Percentiles rank a stretch among this genome's conserved stretches.
Evolutionary conservation across 169 alveolate genomes (phyloP).

Genomic region (Plasmodium vivax): DNA sequence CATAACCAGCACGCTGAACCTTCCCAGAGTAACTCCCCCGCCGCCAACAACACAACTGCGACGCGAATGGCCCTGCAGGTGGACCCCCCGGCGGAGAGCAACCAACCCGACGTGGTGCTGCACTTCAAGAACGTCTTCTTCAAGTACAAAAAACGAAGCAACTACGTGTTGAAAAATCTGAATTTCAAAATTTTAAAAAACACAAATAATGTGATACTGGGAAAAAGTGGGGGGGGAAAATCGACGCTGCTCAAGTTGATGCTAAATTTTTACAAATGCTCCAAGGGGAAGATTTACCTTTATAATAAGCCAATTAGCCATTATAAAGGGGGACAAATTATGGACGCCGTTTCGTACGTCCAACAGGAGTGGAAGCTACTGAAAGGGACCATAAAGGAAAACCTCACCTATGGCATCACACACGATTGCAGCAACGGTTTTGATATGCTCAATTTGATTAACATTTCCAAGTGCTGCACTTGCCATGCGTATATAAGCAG

Average conservation of each 20-base stretch:
- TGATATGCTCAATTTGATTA: constrained; percentile 45
- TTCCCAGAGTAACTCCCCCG: background rate
- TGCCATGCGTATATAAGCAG: constrained; percentile 57
- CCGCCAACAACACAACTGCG: background rate
- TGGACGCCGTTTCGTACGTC: constrained; percentile 25
- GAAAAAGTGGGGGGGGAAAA: constrained; percentile 65
- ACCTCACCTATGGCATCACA: constrained; percentile 21
- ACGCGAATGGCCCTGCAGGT: background rate
- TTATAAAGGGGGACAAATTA: constrained; percentile 16
- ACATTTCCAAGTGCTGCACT: constrained; percentile 48
- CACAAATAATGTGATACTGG: constrained; percentile 39
- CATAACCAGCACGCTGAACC: background rate
- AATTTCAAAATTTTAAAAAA: constrained; percentile 36
- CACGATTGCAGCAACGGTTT: constrained; percentile 8
- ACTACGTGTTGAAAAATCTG: constrained; percentile 40
- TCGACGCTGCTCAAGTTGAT: constrained; percentile 37
- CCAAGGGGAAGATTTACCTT: constrained; percentile 44
- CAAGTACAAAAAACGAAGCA: background rate
- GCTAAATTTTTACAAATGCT: constrained; percentile 40
- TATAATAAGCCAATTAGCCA: constrained; percentile 28
- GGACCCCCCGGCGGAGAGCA: background rate
- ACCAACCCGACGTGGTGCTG: background rate
- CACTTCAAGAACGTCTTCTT: constrained; percentile 20
- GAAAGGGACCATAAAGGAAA: constrained; percentile 47
- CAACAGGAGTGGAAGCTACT: constrained; percentile 50